These are phyloP conservation scores for Irpex lacteus DNA, from an alignment of 1,284 basidiomycete species.

Conservation along the genomic window DNA sequence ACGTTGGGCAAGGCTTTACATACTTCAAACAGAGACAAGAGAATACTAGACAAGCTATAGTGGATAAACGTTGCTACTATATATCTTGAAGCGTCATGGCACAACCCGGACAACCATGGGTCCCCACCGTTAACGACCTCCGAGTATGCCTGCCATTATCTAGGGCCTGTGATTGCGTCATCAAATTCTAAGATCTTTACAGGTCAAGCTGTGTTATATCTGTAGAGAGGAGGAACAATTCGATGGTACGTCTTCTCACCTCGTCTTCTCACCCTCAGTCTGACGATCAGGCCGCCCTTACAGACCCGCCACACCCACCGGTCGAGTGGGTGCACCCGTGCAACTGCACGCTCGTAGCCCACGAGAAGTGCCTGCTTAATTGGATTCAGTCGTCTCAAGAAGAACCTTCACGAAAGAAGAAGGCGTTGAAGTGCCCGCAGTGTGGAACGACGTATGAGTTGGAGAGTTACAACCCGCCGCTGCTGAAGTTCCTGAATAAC, in stretches of 20 bases:
- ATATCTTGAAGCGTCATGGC: not conserved
- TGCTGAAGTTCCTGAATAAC: conserved; percentile 47
- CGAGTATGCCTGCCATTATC: conserved; percentile 29
- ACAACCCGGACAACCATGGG: conserved; percentile 14
- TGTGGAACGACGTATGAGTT: conserved; percentile 66
- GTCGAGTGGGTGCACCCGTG: conserved; percentile 75
- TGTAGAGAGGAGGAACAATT: conserved; percentile 69
- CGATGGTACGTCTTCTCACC: conserved; percentile 40
- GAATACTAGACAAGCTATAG: no score
- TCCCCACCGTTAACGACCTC: conserved; percentile 40
- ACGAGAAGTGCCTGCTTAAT: conserved; percentile 71
- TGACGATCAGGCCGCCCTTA: not conserved
- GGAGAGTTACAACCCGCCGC: conserved; percentile 54
- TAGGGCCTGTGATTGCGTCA: not conserved
- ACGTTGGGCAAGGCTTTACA: no score
- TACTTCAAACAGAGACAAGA: no score
- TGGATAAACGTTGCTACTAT: no score
- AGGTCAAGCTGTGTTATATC: conserved; percentile 78
- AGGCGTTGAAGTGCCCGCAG: conserved; percentile 77
- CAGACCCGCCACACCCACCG: conserved; percentile 45
- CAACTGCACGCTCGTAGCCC: conserved; percentile 74
- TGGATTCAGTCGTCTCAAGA: conserved; percentile 73
- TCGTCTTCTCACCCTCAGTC: not conserved
- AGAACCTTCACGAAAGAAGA: conserved; percentile 45
- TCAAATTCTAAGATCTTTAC: conserved; percentile 1